Percentiles rank a stretch among this genome's conserved stretches.
These are phyloP conservation scores for Atkinsonella texensis DNA, from an alignment of 2,329 filamentous ascomycete species.

Conservation along the genomic window DNA sequence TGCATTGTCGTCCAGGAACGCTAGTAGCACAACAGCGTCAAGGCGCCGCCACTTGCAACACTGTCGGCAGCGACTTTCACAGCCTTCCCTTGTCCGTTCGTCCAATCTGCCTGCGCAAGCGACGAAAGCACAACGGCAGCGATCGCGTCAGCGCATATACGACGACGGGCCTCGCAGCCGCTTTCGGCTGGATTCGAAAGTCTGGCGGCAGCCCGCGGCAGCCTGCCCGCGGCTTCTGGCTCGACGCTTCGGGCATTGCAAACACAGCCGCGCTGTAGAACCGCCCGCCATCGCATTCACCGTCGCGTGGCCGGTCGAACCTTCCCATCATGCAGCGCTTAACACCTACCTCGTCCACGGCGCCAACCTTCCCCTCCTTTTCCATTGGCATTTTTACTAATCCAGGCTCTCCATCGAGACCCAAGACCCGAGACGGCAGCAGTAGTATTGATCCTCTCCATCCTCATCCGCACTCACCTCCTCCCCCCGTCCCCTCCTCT, in stretches of 20 bases:
- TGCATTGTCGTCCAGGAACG: not conserved
- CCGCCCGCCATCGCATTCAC: not conserved
- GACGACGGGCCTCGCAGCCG: not conserved
- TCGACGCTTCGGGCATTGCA: not conserved
- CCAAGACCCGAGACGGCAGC: constrained; percentile 24
- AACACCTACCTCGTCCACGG: constrained; percentile 11
- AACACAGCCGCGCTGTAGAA: not conserved
- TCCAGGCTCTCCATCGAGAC: constrained; percentile 17
- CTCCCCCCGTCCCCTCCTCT: constrained; percentile 12
- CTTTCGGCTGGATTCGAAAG: not conserved
- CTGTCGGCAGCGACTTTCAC: not conserved
- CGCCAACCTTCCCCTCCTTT: constrained; percentile 25
- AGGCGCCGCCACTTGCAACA: constrained; percentile 1
- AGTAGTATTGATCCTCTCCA: constrained; percentile 11
- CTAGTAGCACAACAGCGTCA: not conserved
- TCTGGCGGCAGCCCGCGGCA: not conserved
- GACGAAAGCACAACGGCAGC: not conserved
- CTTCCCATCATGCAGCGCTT: constrained; percentile 5
- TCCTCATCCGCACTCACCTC: constrained; percentile 1
- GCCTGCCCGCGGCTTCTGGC: not conserved
- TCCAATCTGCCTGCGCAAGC: not conserved
- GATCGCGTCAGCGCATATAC: too few relatives aligned
- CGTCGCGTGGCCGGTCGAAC: not conserved
- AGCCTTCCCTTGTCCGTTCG: not conserved
- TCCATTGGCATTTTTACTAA: constrained; percentile 19